These are phyloP conservation scores for Aureobasidium sp. DNA, from an alignment of 2,329 filamentous ascomycete species.

Conservation along the genomic window DNA sequence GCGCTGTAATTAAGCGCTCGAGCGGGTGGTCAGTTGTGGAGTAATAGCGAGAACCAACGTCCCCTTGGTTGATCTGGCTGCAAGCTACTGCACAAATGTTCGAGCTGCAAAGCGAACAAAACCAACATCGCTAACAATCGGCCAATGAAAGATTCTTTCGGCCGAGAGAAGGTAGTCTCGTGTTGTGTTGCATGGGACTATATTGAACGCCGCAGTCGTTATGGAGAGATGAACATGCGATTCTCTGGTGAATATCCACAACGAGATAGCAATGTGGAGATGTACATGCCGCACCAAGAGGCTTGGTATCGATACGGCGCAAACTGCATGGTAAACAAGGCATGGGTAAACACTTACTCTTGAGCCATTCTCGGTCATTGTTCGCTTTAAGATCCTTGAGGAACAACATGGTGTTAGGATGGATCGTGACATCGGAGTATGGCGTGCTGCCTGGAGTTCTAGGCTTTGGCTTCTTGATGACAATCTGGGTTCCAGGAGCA, in stretches of 20 bases:
- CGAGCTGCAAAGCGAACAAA: neutral
- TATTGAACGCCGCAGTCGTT: neutral
- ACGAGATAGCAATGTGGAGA: neutral
- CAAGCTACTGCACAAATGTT: constrained; percentile 12
- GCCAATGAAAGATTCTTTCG: neutral
- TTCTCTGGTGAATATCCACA: neutral
- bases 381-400: constrained; percentile 50
- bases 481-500: constrained; percentile 51
- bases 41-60: neutral
- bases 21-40: neutral
- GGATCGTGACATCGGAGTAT: constrained; percentile 50
- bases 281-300: too few species aligned
- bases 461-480: constrained; percentile 57
- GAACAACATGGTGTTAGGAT: constrained; percentile 57
- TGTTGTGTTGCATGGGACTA: neutral
- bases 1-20: neutral
- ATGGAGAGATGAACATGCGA: neutral
- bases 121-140: neutral
- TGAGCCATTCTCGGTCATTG: constrained; percentile 57
- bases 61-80: neutral
- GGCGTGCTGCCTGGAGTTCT: constrained; percentile 50
- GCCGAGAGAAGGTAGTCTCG: neutral
- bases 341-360: constrained; percentile 39
- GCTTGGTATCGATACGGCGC: neutral
- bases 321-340: neutral